phyloP scores from a whole-genome alignment of 225 moss, liverwort and hornwort genomes.

The Climacium dendroides region DNA sequence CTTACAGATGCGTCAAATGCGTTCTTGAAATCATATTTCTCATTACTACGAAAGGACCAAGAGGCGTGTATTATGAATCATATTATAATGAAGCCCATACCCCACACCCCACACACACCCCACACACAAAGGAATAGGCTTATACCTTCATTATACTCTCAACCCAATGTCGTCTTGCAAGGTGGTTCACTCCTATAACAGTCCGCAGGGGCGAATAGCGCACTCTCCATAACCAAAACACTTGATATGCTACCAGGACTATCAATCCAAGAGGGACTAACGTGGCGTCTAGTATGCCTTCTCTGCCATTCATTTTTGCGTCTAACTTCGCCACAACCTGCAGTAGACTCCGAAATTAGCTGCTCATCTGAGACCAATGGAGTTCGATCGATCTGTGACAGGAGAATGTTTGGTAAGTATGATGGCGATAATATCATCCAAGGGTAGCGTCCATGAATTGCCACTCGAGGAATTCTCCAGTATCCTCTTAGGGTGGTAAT shows the following conservation, averaged over 20 bases:
- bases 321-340: not conserved
- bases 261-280: slow-evolving; percentile 45
- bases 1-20: not conserved
- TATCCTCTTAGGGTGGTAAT: not conserved
- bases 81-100: no score
- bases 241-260: slow-evolving; percentile 47
- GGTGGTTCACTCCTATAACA: slow-evolving; percentile 62
- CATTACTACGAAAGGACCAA: no score
- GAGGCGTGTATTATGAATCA: no score
- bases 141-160: slow-evolving; percentile 70
- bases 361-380: not conserved
- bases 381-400: not conserved
- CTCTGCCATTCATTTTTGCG: not conserved
- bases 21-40: not conserved
- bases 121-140: not conserved
- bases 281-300: slow-evolving; percentile 34
- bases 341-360: not conserved
- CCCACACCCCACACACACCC: no score
- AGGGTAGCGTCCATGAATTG: not conserved
- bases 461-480: not conserved
- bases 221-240: slow-evolving; percentile 44
- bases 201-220: slow-evolving; percentile 48
- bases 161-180: slow-evolving; percentile 70
- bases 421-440: not conserved
- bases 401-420: not conserved